Conservation (phyloP, 257 asterid species). For the Henckelia pumila region DNA sequence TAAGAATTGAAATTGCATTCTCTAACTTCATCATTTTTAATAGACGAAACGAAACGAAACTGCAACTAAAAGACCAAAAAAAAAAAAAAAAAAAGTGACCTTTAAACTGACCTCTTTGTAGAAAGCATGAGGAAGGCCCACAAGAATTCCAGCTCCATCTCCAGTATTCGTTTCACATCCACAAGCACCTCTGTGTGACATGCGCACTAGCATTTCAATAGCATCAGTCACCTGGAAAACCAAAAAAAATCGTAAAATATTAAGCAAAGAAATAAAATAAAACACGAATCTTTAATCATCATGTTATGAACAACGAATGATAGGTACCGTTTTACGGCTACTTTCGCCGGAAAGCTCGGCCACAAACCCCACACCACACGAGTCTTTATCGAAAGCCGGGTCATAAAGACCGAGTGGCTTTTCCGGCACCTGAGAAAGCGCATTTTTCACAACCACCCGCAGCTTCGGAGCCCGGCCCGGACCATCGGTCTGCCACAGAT, state of each 20-base stretch:
- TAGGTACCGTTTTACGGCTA: slow-evolving; percentile 86
- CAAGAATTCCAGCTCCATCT: slow-evolving; percentile 99
- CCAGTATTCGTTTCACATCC: slow-evolving; percentile 99
- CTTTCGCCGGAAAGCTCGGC: slow-evolving; percentile 96
- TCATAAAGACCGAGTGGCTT: slow-evolving; percentile 96
- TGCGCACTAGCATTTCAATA: slow-evolving; percentile 88
- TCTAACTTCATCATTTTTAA: background rate
- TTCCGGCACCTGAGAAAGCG: slow-evolving; percentile 87
- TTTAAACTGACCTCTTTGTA: slow-evolving; percentile 63
- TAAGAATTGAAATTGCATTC: background rate
- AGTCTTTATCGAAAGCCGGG: slow-evolving; percentile 89
- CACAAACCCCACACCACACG: slow-evolving; percentile 97
- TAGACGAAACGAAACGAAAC: background rate
- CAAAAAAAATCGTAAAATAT: slow-evolving; percentile 6
- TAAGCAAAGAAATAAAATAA: no score
- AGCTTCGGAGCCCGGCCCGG: slow-evolving; percentile 53
- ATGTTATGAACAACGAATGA: background rate
- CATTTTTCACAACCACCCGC: slow-evolving; percentile 53
- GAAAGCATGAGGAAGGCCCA: slow-evolving; percentile 86
- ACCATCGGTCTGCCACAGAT: slow-evolving; percentile 59
- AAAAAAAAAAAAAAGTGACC: background rate
- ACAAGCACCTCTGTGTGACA: slow-evolving; percentile 98
- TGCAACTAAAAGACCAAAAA: background rate
- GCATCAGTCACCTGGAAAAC: slow-evolving; percentile 85
- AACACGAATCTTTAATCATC: no score